These are phyloP conservation scores for Fusarium liriodendri DNA, from an alignment of 2,329 filamentous ascomycete genomes.

Conservation along the genomic window DNA sequence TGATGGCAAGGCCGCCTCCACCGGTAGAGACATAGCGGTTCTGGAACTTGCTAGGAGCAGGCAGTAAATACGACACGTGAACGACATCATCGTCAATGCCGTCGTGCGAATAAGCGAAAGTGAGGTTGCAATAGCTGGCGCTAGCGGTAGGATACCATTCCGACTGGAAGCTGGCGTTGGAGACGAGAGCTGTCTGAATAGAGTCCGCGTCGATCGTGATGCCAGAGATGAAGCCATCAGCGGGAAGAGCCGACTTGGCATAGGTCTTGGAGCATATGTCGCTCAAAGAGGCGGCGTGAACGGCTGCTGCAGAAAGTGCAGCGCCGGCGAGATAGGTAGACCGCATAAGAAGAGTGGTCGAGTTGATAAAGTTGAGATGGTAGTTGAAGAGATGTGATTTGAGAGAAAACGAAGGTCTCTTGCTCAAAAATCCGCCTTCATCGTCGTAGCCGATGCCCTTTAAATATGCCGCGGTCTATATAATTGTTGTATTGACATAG, in stretches of 20 bases:
- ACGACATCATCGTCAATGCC: conserved; percentile 47
- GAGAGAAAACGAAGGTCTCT: neutral
- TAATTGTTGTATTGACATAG: neutral
- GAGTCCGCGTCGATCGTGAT: neutral
- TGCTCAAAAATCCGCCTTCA: neutral
- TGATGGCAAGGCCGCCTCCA: conserved; percentile 53
- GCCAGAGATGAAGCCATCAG: neutral
- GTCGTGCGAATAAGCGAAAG: conserved; percentile 49
- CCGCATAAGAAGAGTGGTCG: neutral
- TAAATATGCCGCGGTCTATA: neutral
- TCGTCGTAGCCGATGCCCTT: neutral
- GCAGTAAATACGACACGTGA: conserved; percentile 49
- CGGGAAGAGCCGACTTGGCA: neutral
- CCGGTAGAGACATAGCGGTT: conserved; percentile 59
- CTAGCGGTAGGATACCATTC: conserved; percentile 11
- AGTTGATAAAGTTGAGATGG: neutral
- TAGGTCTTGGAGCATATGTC: conserved; percentile 9
- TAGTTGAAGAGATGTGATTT: neutral
- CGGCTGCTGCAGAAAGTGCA: neutral
- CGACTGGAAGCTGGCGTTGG: conserved; percentile 6
- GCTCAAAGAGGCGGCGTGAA: neutral
- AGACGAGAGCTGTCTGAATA: neutral
- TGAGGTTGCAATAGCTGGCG: conserved; percentile 50
- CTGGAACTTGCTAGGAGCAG: conserved; percentile 51
- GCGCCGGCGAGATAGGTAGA: neutral